Evolutionary conservation across 768 basidiomycete species (phyloP).

Genomic region (Glaciozyma martinii): DNA sequence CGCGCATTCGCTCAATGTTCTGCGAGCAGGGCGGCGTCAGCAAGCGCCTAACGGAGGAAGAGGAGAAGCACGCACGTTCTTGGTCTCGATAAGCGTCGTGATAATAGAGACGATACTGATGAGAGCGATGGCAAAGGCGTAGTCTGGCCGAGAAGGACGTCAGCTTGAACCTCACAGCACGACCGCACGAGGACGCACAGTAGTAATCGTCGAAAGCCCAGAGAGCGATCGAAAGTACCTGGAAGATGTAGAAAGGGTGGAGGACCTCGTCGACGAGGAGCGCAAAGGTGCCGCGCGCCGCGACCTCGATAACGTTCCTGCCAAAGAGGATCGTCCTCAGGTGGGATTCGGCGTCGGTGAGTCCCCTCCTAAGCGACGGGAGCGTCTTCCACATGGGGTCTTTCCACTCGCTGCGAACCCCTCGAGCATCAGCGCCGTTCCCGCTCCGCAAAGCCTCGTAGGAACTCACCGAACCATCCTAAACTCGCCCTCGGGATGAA

Average conservation of each 20-base stretch:
- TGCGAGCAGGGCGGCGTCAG: slow-evolving; percentile 35
- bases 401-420: slow-evolving; percentile 72
- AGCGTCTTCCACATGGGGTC: slow-evolving; percentile 63
- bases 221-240: slow-evolving; percentile 84
- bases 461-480: slow-evolving; percentile 58
- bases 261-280: slow-evolving; percentile 88
- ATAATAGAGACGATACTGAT: slow-evolving; percentile 76
- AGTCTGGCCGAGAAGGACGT: slow-evolving; percentile 47
- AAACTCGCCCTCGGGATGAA: slow-evolving; percentile 81
- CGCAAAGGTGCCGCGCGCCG: slow-evolving; percentile 66
- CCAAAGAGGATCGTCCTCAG: slow-evolving; percentile 63
- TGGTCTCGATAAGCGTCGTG: slow-evolving; percentile 84
- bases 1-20: slow-evolving; percentile 88
- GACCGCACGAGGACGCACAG: slow-evolving; percentile 11
- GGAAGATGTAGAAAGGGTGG: slow-evolving; percentile 97
- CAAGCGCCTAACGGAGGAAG: background rate
- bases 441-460: slow-evolving; percentile 2
- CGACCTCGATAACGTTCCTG: slow-evolving; percentile 77
- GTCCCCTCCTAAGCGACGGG: slow-evolving; percentile 56
- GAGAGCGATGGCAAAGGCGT: slow-evolving; percentile 89
- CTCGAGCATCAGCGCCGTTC: background rate
- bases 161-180: background rate
- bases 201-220: slow-evolving; percentile 95
- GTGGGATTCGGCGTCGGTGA: slow-evolving; percentile 54
- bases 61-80: slow-evolving; percentile 52